Evolutionary conservation across 371 early-diverging fungal species (phyloP).

Genomic region (Mucor velutinosus): DNA sequence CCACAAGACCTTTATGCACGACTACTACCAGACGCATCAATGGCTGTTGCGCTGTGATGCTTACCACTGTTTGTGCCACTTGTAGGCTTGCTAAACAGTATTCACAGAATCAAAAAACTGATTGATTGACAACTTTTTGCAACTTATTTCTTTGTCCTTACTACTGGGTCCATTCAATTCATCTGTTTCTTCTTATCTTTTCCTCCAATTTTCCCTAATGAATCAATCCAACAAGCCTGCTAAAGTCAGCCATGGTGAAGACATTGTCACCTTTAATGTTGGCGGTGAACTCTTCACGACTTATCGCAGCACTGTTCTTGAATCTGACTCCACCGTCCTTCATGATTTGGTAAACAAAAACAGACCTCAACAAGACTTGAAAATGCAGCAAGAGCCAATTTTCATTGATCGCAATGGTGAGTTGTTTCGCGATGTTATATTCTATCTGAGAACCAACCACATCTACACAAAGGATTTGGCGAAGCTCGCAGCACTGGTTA

Average conservation of each 20-base stretch:
- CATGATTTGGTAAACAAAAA: not conserved
- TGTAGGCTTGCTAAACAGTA: no score
- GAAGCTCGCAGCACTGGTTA: not conserved
- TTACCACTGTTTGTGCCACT: no score
- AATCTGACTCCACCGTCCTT: not conserved
- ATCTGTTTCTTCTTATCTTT: no score
- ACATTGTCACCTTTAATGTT: not conserved
- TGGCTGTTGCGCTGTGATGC: no score
- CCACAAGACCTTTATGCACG: no score
- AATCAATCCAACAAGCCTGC: no score
- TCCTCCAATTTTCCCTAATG: no score
- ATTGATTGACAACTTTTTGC: no score
- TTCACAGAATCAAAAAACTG: no score
- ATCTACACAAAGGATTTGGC: not conserved
- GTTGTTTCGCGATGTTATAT: not conserved
- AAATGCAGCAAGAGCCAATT: not conserved
- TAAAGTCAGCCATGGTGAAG: not conserved
- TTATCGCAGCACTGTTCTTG: not conserved
- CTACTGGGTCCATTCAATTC: no score
- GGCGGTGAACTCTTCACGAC: not conserved
- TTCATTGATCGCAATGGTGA: conserved; percentile 1
- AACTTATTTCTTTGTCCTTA: no score
- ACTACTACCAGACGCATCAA: no score
- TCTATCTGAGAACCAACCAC: not conserved
- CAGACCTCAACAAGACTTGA: not conserved